Percentiles rank a stretch among this genome's conserved stretches.
These are phyloP conservation scores for Aspergillus terreus DNA, from an alignment of 2,329 filamentous ascomycete genomes.

Conservation along the genomic window DNA sequence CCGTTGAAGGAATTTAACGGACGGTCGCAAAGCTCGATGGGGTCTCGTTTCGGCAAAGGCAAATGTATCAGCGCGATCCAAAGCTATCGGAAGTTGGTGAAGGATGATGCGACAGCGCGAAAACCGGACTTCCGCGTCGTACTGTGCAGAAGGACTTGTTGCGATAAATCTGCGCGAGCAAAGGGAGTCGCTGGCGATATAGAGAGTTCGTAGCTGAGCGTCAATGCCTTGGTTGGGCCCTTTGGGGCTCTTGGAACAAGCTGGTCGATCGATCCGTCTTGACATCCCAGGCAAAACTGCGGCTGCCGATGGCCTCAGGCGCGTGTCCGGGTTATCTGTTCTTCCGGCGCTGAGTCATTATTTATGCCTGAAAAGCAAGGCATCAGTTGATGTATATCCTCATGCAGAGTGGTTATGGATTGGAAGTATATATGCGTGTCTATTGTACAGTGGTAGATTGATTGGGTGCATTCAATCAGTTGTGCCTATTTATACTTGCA, in stretches of 20 bases:
- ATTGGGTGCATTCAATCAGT: no score
- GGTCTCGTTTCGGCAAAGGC: slow-evolving; percentile 2
- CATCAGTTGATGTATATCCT: not conserved
- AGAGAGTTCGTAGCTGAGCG: not conserved
- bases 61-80: slow-evolving; percentile 14
- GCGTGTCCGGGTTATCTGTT: slow-evolving; percentile 17
- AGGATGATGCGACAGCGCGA: slow-evolving; percentile 16
- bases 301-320: slow-evolving; percentile 17
- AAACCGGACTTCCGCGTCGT: slow-evolving; percentile 9
- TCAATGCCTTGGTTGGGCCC: slow-evolving; percentile 18
- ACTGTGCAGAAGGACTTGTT: not conserved
- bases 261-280: slow-evolving; percentile 17
- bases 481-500: no score
- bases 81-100: slow-evolving; percentile 15
- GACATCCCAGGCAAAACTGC: slow-evolving; percentile 18
- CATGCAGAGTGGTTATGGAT: not conserved
- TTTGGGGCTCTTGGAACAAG: slow-evolving; percentile 12
- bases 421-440: not conserved
- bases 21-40: not conserved
- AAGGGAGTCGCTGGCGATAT: slow-evolving; percentile 9
- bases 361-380: not conserved
- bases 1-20: not conserved
- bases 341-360: slow-evolving; percentile 3
- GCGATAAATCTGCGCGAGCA: slow-evolving; percentile 7
- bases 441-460: not conserved